Conservation (phyloP, 192 early-diverging fungal species). For the Rhizophagus prolifer region DNA sequence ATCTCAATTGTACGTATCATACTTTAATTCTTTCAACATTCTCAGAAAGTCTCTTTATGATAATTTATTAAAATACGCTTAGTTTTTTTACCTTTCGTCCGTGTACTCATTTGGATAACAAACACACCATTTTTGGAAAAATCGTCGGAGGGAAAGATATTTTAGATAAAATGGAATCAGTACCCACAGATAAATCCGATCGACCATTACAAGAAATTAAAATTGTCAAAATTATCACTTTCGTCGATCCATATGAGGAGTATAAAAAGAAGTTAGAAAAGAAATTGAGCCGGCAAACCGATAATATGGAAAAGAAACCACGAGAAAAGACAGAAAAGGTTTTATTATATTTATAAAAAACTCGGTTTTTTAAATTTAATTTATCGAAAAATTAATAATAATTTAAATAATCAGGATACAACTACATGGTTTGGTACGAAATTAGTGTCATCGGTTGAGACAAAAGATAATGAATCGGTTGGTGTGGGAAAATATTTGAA, state of each 20-base stretch:
- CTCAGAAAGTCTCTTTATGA: background rate
- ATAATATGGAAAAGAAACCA: constrained; percentile 38
- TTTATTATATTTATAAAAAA: background rate
- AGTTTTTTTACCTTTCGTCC: constrained; percentile 72
- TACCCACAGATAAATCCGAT: constrained; percentile 71
- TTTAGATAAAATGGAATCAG: constrained; percentile 74
- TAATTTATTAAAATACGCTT: constrained; percentile 32
- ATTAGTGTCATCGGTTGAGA: constrained; percentile 32
- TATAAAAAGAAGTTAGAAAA: constrained; percentile 67
- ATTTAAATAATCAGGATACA: constrained; percentile 40
- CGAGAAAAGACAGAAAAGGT: constrained; percentile 56
- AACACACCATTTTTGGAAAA: constrained; percentile 94
- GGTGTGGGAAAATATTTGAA: constrained; percentile 70
- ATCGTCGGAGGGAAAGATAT: constrained; percentile 85
- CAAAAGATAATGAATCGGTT: constrained; percentile 33
- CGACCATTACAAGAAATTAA: constrained; percentile 69
- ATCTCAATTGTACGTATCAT: constrained; percentile 66
- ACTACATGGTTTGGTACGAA: constrained; percentile 76
- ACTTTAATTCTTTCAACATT: background rate
- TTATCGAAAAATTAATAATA: background rate
- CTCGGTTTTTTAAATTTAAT: background rate
- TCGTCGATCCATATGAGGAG: constrained; percentile 85
- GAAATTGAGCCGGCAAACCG: constrained; percentile 55
- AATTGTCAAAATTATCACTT: constrained; percentile 70
- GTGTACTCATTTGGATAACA: constrained; percentile 68